Percentiles rank a stretch among this genome's conserved stretches.
Conservation (phyloP, 2,329 filamentous ascomycete genomes). For the Orbilia brochopaga region DNA sequence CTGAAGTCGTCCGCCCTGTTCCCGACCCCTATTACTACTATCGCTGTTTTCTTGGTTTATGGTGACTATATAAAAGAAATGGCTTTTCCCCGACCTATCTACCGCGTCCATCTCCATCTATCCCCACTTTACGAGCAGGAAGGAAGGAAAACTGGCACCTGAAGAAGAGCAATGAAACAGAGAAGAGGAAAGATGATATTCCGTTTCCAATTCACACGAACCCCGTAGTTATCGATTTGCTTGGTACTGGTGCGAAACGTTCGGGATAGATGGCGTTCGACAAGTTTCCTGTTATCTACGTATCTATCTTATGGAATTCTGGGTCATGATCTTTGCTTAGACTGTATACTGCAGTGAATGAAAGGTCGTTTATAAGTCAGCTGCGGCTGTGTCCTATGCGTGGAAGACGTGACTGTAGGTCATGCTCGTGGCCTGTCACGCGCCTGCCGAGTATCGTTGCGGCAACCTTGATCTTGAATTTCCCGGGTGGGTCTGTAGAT, state of each 20-base stretch:
- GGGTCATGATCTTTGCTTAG: too few species aligned
- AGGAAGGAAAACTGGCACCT: too few species aligned
- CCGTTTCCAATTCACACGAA: background rate
- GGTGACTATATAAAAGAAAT: background rate
- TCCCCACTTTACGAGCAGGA: background rate
- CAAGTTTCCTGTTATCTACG: background rate
- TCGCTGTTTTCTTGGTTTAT: background rate
- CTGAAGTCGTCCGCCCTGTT: background rate
- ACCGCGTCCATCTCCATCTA: background rate
- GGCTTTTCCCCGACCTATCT: background rate
- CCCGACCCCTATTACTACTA: background rate
- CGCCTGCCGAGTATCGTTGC: too few species aligned
- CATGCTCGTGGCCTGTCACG: too few species aligned
- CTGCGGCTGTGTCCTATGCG: too few species aligned
- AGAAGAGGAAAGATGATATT: background rate
- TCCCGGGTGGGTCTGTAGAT: too few species aligned
- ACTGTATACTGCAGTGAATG: too few species aligned
- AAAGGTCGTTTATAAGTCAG: too few species aligned
- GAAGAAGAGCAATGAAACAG: background rate
- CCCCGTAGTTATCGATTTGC: background rate
- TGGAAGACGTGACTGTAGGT: too few species aligned
- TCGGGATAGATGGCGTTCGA: background rate
- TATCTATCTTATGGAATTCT: background rate
- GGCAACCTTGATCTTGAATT: too few species aligned
- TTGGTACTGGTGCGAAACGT: background rate